These are phyloP conservation scores for Epichloe coenophiala DNA, from an alignment of 2,329 filamentous ascomycete species.

Conservation along the genomic window DNA sequence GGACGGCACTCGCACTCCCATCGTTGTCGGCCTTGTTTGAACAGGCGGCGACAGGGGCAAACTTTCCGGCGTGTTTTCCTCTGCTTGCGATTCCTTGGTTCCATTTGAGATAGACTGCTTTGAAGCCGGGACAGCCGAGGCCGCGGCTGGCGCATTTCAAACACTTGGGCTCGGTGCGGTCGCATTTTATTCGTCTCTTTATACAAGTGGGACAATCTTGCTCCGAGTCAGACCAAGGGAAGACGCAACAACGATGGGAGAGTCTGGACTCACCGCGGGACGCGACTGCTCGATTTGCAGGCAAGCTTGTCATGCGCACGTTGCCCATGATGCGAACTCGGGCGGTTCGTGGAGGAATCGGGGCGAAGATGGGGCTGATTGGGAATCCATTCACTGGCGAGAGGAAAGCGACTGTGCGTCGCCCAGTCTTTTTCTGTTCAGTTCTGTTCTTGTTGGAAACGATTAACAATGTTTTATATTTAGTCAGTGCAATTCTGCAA, in stretches of 20 bases:
- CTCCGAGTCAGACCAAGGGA: not conserved
- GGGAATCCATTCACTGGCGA: not conserved
- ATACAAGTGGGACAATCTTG: slow-evolving; percentile 10
- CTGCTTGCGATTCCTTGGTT: slow-evolving; percentile 12
- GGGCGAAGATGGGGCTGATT: not conserved
- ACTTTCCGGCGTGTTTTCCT: slow-evolving; percentile 9
- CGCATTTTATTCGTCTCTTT: slow-evolving; percentile 11
- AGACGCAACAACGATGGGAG: not conserved
- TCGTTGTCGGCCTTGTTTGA: not conserved
- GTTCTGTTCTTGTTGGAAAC: too few relatives aligned
- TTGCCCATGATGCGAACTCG: slow-evolving; percentile 4
- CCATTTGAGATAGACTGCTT: slow-evolving; percentile 9
- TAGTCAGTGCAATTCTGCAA: too few relatives aligned
- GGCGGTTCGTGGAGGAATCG: not conserved
- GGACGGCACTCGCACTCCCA: not conserved
- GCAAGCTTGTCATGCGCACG: slow-evolving; percentile 9
- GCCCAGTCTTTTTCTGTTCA: not conserved
- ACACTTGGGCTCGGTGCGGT: slow-evolving; percentile 10
- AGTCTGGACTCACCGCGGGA: slow-evolving; percentile 5
- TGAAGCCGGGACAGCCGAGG: slow-evolving; percentile 9
- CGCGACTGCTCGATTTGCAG: slow-evolving; percentile 7
- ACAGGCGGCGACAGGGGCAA: slow-evolving; percentile 1
- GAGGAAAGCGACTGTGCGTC: not conserved
- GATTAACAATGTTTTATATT: too few relatives aligned
- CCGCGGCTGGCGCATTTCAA: slow-evolving; percentile 10